phyloP scores from a whole-genome alignment of 148 eudicot genomes.

The Nyssa sinensis region DNA sequence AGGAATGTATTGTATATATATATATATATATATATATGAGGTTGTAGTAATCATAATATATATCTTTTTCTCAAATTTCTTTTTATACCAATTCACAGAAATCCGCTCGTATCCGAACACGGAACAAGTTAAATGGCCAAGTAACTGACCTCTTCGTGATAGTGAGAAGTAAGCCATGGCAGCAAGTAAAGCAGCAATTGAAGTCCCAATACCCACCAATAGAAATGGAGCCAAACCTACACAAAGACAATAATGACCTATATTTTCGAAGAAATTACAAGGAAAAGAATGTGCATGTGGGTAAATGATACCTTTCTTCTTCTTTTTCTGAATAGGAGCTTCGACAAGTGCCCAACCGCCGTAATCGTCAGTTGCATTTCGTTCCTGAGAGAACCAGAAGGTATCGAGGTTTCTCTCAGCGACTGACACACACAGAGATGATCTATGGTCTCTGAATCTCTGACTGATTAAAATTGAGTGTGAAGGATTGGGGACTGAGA shows the following conservation, averaged over 20 bases:
- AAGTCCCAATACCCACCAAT: slow-evolving; percentile 62
- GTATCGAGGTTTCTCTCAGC: slow-evolving; percentile 22
- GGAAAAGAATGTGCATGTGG: neutral
- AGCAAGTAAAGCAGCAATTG: slow-evolving; percentile 50
- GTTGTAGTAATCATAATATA: too few relatives aligned
- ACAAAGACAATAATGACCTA: slow-evolving; percentile 10
- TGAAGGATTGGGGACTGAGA: neutral
- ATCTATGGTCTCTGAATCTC: slow-evolving; percentile 18
- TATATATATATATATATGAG: too few relatives aligned
- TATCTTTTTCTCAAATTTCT: too few relatives aligned
- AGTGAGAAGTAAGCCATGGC: slow-evolving; percentile 41
- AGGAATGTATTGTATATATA: too few relatives aligned
- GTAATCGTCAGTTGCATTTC: slow-evolving; percentile 33
- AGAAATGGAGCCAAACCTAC: slow-evolving; percentile 48
- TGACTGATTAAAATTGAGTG: slow-evolving; percentile 13
- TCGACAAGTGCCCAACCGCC: slow-evolving; percentile 71
- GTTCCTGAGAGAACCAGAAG: slow-evolving; percentile 48
- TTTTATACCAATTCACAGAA: neutral
- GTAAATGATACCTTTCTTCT: slow-evolving; percentile 44
- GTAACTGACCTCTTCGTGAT: slow-evolving; percentile 46
- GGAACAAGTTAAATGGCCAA: neutral
- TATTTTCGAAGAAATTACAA: neutral
- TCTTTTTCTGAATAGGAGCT: slow-evolving; percentile 28
- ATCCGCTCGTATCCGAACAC: neutral
- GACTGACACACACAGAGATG: slow-evolving; percentile 34